Percentiles rank a stretch among this genome's conserved stretches.
Evolutionary conservation across 345 rosid genomes (phyloP).

Genomic region (Salix koriyanagi): DNA sequence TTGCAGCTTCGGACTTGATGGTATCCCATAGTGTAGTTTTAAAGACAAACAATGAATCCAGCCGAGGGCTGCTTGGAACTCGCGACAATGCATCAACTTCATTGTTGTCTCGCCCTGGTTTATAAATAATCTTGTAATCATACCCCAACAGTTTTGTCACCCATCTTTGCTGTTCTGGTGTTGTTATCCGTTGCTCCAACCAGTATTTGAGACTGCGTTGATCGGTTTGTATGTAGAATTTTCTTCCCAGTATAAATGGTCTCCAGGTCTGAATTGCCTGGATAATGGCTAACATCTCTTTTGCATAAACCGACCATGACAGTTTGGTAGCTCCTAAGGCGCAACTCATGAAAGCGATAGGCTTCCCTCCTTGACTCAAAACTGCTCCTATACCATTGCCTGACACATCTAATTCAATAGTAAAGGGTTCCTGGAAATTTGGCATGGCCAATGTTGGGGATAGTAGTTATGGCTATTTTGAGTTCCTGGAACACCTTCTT

Average conservation of each 20-base stretch:
- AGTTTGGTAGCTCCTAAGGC: too few relatives aligned
- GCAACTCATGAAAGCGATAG: too few relatives aligned
- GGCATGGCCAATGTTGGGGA: not conserved
- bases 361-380: too few relatives aligned
- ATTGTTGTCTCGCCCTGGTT: too few relatives aligned
- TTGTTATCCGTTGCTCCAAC: not conserved
- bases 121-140: too few relatives aligned
- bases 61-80: too few relatives aligned
- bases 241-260: not conserved
- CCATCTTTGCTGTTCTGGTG: not conserved
- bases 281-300: not conserved
- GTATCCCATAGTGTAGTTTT: not conserved
- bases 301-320: not conserved
- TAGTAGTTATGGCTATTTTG: not conserved
- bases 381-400: not conserved
- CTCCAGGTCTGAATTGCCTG: not conserved
- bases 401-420: not conserved
- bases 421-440: not conserved
- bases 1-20: fast-evolving
- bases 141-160: not conserved
- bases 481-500: not conserved
- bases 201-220: not conserved
- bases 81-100: too few relatives aligned
- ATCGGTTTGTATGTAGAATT: not conserved
- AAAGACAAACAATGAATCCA: too few relatives aligned